These are phyloP conservation scores for Hymenoscyphus scutula DNA, from an alignment of 2,329 filamentous ascomycete genomes.

Conservation along the genomic window DNA sequence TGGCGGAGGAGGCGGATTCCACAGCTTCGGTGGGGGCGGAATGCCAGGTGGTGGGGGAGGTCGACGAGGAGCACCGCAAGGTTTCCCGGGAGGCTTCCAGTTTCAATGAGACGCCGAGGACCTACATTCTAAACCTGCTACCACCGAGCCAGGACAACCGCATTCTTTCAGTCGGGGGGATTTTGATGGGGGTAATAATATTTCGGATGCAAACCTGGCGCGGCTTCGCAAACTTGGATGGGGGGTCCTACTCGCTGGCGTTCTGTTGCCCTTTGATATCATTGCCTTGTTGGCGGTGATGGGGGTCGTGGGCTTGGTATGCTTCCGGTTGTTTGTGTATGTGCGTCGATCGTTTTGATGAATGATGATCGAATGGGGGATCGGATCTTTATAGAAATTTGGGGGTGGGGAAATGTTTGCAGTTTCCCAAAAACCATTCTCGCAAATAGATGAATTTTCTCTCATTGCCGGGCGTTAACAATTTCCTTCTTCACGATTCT, in stretches of 20 bases:
- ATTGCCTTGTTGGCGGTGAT: constrained; percentile 28
- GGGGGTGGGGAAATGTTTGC: background rate
- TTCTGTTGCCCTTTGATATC: constrained; percentile 36
- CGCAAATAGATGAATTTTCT: background rate
- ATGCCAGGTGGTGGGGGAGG: constrained; percentile 40
- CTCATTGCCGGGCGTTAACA: background rate
- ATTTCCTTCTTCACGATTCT: background rate
- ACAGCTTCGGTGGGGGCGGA: constrained; percentile 49
- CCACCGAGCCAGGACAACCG: constrained; percentile 5
- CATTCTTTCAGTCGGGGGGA: constrained; percentile 8
- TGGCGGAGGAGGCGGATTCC: constrained; percentile 49
- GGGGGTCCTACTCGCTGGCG: constrained; percentile 31
- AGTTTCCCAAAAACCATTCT: background rate
- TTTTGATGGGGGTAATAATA: constrained; percentile 13
- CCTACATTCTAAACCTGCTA: constrained; percentile 18
- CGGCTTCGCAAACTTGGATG: constrained; percentile 32
- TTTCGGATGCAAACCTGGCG: constrained; percentile 23
- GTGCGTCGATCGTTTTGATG: constrained; percentile 16
- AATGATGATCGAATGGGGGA: constrained; percentile 1
- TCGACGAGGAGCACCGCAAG: constrained; percentile 35
- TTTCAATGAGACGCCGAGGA: constrained; percentile 49
- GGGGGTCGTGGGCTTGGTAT: constrained; percentile 30
- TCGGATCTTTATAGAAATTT: constrained; percentile 4
- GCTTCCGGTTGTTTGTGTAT: constrained; percentile 28
- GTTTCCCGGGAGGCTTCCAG: constrained; percentile 54